Percentiles rank a stretch among this genome's conserved stretches.
Evolutionary conservation across 768 basidiomycete species (phyloP).

Genomic region (Lactarius pseudohatsudake): DNA sequence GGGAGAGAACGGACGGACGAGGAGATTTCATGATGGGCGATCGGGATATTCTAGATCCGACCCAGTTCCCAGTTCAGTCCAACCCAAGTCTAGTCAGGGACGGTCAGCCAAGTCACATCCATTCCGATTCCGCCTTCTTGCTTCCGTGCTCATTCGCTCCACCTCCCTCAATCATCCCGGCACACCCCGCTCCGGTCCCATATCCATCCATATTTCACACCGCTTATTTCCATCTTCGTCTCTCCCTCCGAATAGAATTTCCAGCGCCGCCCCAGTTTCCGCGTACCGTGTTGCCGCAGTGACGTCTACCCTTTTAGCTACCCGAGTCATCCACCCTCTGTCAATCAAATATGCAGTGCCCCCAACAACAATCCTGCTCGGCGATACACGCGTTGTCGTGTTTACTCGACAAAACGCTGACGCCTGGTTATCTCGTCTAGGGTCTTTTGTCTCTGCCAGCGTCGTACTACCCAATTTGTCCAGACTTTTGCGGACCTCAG

Average conservation of each 20-base stretch:
- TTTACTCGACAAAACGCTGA: not conserved
- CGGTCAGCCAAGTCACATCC: constrained; percentile 2
- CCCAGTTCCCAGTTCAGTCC: constrained; percentile 20
- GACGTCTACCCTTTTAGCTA: constrained; percentile 1
- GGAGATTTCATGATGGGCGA: constrained; percentile 11
- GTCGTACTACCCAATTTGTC: not conserved
- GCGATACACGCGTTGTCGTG: not conserved
- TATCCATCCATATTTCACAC: not conserved
- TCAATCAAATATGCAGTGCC: not conserved
- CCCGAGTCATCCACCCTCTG: not conserved
- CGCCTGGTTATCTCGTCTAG: not conserved
- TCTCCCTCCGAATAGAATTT: not conserved
- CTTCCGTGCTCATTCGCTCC: not conserved
- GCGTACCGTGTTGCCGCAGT: not conserved
- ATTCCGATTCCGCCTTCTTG: constrained; percentile 3
- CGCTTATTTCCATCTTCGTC: not conserved
- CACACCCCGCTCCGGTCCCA: not conserved
- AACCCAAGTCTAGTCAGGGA: not conserved
- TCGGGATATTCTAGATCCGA: constrained; percentile 28
- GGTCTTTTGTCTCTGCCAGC: not conserved
- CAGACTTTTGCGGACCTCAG: not conserved
- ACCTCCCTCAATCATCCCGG: not conserved
- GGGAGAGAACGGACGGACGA: not conserved
- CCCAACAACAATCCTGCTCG: not conserved
- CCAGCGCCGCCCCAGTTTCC: not conserved